Conservation (phyloP, 139 green algal genomes). For the Closterium sp. region DNA sequence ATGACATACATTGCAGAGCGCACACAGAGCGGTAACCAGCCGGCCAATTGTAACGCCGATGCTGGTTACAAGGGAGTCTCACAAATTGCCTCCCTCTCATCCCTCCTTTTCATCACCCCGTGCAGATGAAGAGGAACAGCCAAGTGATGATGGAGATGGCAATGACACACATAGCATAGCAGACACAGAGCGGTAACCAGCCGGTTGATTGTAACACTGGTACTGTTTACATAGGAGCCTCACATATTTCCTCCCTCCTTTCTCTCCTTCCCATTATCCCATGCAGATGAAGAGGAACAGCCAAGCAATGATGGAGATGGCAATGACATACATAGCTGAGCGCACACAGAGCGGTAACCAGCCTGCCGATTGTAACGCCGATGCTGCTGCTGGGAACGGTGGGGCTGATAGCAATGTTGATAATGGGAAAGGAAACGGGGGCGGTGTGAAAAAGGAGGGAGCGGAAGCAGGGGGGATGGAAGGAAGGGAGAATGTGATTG, state of each 20-base stretch:
- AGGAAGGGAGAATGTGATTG: neutral
- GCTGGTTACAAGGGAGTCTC: no score
- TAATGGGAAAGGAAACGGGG: neutral
- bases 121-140: slow-evolving; percentile 5
- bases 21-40: neutral
- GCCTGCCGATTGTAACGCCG: neutral
- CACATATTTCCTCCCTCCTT: no score
- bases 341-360: neutral
- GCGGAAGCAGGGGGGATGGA: neutral
- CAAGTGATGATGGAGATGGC: slow-evolving; percentile 10
- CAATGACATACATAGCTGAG: neutral
- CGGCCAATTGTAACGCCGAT: neutral
- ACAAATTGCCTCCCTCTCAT: no score
- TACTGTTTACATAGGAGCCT: no score
- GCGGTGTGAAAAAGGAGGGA: neutral
- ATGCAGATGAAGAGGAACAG: neutral
- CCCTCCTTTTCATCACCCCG: neutral
- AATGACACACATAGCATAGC: neutral
- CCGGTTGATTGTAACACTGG: neutral
- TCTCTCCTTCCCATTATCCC: no score
- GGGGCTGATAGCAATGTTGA: neutral
- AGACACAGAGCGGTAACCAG: neutral
- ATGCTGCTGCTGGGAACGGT: neutral
- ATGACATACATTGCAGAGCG: neutral
- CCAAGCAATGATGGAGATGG: slow-evolving; percentile 9